Conservation (phyloP, 331 rosid genomes). For the Malus hybrid region DNA sequence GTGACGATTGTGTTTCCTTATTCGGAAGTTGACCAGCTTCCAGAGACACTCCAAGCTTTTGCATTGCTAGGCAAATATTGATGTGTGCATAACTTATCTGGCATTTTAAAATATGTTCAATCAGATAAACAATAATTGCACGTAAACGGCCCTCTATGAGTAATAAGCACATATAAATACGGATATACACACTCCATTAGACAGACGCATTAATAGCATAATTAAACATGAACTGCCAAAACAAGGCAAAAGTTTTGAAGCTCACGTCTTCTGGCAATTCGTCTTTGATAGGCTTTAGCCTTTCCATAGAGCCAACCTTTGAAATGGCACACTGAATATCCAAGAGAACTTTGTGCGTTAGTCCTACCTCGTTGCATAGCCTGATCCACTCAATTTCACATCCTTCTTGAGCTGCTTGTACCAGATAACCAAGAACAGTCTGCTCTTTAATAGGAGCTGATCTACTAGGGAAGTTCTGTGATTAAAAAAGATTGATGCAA, state of each 20-base stretch:
- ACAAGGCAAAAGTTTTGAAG: conserved; percentile 10
- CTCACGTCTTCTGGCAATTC: conserved; percentile 82
- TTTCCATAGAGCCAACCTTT: conserved; percentile 70
- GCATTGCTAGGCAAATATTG: conserved; percentile 52
- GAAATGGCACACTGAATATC: conserved; percentile 54
- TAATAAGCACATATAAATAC: neutral
- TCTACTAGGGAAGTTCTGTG: conserved; percentile 61
- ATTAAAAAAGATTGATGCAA: conserved; percentile 1
- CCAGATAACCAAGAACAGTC: conserved; percentile 60
- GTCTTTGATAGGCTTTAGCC: conserved; percentile 78
- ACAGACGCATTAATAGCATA: neutral
- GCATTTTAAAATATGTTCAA: conserved; percentile 17
- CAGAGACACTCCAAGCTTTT: conserved; percentile 35
- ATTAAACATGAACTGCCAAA: neutral
- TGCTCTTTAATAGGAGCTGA: conserved; percentile 80
- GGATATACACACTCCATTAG: too few relatives aligned
- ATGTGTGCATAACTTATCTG: conserved; percentile 67
- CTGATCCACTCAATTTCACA: conserved; percentile 67
- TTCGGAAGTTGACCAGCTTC: conserved; percentile 23
- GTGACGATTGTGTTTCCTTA: conserved; percentile 17
- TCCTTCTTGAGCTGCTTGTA: conserved; percentile 77
- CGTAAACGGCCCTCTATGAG: neutral
- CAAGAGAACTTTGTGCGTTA: conserved; percentile 32
- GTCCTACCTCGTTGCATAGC: conserved; percentile 44
- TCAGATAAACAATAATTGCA: neutral